phyloP scores from a whole-genome alignment of 768 basidiomycete species.

The Boletus reticulatus region DNA sequence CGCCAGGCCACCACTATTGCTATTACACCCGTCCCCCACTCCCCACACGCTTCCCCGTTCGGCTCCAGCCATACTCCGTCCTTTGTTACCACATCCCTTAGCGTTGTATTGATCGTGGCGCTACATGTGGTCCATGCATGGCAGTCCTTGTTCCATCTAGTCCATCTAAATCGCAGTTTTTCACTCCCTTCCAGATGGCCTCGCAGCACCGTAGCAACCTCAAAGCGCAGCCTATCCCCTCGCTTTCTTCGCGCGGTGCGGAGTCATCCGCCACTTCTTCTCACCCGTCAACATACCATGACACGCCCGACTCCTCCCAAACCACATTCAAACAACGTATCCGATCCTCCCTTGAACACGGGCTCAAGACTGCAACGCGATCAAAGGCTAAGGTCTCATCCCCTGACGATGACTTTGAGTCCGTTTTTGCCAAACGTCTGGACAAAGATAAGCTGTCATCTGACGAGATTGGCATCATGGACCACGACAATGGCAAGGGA shows the following conservation, averaged over 20 bases:
- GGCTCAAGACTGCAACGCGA: conserved; percentile 60
- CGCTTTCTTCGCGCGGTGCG: conserved; percentile 44
- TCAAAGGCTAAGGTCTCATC: conserved; percentile 44
- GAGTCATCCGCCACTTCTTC: conserved; percentile 35
- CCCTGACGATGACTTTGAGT: conserved; percentile 41
- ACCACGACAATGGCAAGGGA: conserved; percentile 39
- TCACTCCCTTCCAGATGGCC: conserved; percentile 47
- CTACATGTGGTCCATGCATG: conserved; percentile 41
- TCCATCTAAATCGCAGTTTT: conserved; percentile 36
- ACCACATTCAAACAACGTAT: conserved; percentile 59
- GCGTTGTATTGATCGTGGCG: conserved; percentile 19
- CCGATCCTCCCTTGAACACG: conserved; percentile 66
- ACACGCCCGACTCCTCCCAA: conserved; percentile 39
- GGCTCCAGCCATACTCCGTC: conserved; percentile 6
- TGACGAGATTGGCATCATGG: conserved; percentile 27
- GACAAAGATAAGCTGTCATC: conserved; percentile 37
- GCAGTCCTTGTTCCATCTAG: conserved; percentile 41
- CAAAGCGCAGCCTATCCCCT: conserved; percentile 31
- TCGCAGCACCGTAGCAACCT: conserved; percentile 39
- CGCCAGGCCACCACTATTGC: conserved; percentile 4
- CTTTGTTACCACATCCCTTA: conserved; percentile 15
- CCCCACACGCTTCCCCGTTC: conserved; percentile 5
- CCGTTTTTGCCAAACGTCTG: conserved; percentile 44
- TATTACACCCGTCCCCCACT: conserved; percentile 23
- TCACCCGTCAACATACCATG: conserved; percentile 25